phyloP scores from a whole-genome alignment of 1,284 basidiomycete species.

The Rhodotorula sp. region DNA sequence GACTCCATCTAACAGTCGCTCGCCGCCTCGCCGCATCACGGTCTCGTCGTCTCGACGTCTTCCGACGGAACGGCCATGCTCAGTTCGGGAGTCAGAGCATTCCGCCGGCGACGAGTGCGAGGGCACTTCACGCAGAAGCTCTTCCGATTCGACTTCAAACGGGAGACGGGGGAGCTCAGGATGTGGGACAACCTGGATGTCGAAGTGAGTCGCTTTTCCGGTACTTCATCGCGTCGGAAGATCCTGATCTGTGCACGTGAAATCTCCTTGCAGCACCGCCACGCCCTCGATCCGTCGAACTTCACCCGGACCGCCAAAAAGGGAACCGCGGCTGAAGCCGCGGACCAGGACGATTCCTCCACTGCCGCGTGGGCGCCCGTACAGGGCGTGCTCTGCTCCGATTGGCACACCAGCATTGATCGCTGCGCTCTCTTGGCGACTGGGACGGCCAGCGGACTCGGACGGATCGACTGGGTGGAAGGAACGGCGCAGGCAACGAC shows the following conservation, averaged over 20 bases:
- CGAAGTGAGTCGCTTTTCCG: slow-evolving; percentile 15
- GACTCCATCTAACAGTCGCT: slow-evolving; percentile 58
- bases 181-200: slow-evolving; percentile 75
- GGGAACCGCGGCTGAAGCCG: neutral
- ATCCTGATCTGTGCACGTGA: neutral
- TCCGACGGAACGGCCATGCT: slow-evolving; percentile 72
- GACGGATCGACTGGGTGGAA: slow-evolving; percentile 65
- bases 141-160: slow-evolving; percentile 81
- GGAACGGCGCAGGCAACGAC: neutral
- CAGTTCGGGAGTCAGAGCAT: slow-evolving; percentile 68
- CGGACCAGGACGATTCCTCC: slow-evolving; percentile 25
- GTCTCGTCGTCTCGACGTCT: slow-evolving; percentile 73
- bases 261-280: slow-evolving; percentile 10
- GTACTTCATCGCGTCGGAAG: neutral
- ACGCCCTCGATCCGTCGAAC: slow-evolving; percentile 18
- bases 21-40: slow-evolving; percentile 76
- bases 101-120: slow-evolving; percentile 55
- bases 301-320: neutral
- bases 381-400: slow-evolving; percentile 69
- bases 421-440: slow-evolving; percentile 69
- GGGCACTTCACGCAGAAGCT: slow-evolving; percentile 63
- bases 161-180: slow-evolving; percentile 66
- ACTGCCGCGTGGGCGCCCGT: slow-evolving; percentile 70
- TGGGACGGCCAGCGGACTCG: slow-evolving; percentile 76
- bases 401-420: slow-evolving; percentile 75